Percentiles rank a stretch among this genome's conserved stretches.
These are phyloP conservation scores for Kurtzmaniella cleridarum DNA, from an alignment of 805 yeast species.

Conservation along the genomic window DNA sequence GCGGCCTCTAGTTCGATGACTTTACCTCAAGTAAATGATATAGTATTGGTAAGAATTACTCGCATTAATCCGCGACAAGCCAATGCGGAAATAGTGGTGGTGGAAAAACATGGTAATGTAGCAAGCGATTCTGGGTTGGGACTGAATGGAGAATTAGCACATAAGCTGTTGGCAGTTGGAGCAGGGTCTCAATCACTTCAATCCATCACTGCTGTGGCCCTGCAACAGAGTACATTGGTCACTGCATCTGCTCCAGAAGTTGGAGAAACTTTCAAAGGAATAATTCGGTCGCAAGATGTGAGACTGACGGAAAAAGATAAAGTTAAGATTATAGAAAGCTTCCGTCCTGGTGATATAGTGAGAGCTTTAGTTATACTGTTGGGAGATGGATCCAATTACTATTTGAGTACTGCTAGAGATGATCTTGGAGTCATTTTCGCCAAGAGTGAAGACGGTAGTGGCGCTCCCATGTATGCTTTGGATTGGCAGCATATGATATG, in stretches of 20 bases:
- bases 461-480: constrained; percentile 75
- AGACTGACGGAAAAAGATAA: constrained; percentile 88
- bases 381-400: constrained; percentile 93
- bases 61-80: constrained; percentile 67
- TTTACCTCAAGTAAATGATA: constrained; percentile 79
- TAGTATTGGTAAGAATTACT: constrained; percentile 71
- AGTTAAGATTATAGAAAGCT: constrained; percentile 72
- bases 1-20: constrained; percentile 30
- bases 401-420: constrained; percentile 81
- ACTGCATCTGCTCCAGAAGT: constrained; percentile 52
- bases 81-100: constrained; percentile 63
- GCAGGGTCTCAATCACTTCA: constrained; percentile 48
- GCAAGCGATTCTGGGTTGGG: constrained; percentile 65
- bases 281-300: constrained; percentile 81
- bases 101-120: constrained; percentile 57
- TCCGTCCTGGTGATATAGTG: constrained; percentile 88
- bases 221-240: constrained; percentile 33
- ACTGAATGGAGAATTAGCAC: constrained; percentile 40
- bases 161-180: constrained; percentile 37
- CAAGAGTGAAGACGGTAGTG: constrained; percentile 58
- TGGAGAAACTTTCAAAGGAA: constrained; percentile 86
- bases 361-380: constrained; percentile 77
- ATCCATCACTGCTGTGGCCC: constrained; percentile 31
- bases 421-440: constrained; percentile 95
- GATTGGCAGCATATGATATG: constrained; percentile 96